These are phyloP conservation scores for Rhodotorula graminis DNA, from an alignment of 768 basidiomycete genomes.

Conservation along the genomic window DNA sequence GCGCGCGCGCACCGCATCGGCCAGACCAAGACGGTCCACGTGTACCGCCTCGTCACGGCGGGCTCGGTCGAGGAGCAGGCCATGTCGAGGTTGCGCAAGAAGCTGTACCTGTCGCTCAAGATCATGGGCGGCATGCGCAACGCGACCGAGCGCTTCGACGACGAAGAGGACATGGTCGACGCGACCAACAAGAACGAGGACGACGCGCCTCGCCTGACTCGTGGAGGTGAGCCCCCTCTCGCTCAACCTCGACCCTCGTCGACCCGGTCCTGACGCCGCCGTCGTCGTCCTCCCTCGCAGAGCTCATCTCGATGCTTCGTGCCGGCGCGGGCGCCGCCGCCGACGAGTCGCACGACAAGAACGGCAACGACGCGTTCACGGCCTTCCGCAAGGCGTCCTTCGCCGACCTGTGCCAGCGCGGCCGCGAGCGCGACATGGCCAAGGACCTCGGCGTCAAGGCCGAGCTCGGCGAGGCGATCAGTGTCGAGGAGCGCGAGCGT, in stretches of 20 bases:
- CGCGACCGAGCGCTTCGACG: constrained; percentile 14
- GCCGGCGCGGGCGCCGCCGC: constrained; percentile 59
- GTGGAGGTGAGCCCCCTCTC: constrained; percentile 6
- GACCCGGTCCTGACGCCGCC: not conserved
- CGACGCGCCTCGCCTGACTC: constrained; percentile 38
- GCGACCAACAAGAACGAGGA: constrained; percentile 36
- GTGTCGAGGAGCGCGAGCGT: constrained; percentile 44
- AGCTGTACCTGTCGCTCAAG: constrained; percentile 63
- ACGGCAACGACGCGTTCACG: constrained; percentile 48
- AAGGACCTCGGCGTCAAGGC: constrained; percentile 54
- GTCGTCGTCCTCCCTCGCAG: constrained; percentile 47
- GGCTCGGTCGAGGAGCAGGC: constrained; percentile 71
- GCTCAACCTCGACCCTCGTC: not conserved
- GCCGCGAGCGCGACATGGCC: constrained; percentile 50
- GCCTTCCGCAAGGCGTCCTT: constrained; percentile 54
- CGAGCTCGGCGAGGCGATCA: constrained; percentile 44
- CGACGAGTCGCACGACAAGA: constrained; percentile 43
- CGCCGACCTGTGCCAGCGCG: constrained; percentile 52
- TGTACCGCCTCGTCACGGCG: constrained; percentile 64
- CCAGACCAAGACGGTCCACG: constrained; percentile 67
- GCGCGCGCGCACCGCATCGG: constrained; percentile 55
- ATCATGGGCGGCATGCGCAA: constrained; percentile 54
- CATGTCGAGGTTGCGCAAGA: constrained; percentile 65
- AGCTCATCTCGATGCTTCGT: constrained; percentile 58
- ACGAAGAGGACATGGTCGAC: constrained; percentile 38